Conservation (phyloP, 2,329 filamentous ascomycete genomes). For the Aspergillus sp. region DNA sequence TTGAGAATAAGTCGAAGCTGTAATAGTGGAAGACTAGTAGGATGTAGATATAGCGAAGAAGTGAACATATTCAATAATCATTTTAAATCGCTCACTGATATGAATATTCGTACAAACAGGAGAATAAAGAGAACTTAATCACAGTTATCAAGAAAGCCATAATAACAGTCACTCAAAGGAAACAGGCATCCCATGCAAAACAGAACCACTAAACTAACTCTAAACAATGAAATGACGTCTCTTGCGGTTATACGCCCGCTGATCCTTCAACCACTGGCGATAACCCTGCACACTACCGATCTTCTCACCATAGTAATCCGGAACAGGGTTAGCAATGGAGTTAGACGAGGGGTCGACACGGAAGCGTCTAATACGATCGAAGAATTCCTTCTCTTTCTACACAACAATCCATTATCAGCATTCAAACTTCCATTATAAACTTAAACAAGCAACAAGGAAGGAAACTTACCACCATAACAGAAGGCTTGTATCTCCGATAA, state of each 20-base stretch:
- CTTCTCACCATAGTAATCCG: constrained; percentile 98
- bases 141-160: not conserved
- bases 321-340: constrained; percentile 87
- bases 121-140: not conserved
- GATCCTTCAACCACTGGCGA: constrained; percentile 94
- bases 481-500: constrained; percentile 68
- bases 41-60: not conserved
- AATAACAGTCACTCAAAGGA: not conserved
- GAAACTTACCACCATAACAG: constrained; percentile 68
- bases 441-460: not conserved
- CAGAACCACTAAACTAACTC: not conserved
- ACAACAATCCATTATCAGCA: not conserved
- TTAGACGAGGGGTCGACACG: constrained; percentile 88
- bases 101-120: constrained; percentile 14
- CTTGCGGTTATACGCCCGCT: constrained; percentile 95
- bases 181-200: not conserved
- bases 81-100: constrained; percentile 16
- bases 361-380: constrained; percentile 84
- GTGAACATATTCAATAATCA: constrained; percentile 4
- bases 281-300: constrained; percentile 91
- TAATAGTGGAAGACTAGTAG: constrained; percentile 12
- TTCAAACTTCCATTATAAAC: not conserved
- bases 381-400: constrained; percentile 92
- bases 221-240: constrained; percentile 51
- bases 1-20: constrained; percentile 26